These are phyloP conservation scores for Phaffia australis DNA, from an alignment of 768 basidiomycete genomes.

Conservation along the genomic window DNA sequence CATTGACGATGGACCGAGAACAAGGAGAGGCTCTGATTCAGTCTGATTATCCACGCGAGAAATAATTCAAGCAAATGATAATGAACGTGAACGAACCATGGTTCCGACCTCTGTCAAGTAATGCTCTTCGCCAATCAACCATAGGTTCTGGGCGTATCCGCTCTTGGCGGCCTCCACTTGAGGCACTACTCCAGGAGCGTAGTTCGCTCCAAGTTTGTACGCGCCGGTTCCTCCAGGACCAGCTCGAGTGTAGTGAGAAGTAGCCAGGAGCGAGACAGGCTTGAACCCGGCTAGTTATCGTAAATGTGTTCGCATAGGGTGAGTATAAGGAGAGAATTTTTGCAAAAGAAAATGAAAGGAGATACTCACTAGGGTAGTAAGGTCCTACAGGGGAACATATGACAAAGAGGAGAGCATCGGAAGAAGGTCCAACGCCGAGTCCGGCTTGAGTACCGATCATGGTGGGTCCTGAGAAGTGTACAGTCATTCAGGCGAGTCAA, in stretches of 20 bases:
- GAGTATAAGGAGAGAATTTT: background rate
- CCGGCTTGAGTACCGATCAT: constrained; percentile 59
- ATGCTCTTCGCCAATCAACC: constrained; percentile 58
- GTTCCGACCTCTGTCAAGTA: constrained; percentile 54
- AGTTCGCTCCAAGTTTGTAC: constrained; percentile 52
- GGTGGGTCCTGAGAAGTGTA: constrained; percentile 32
- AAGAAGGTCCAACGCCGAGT: constrained; percentile 58
- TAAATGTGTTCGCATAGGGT: background rate
- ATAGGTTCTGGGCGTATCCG: constrained; percentile 69
- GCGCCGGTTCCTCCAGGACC: constrained; percentile 84
- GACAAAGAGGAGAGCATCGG: constrained; percentile 73
- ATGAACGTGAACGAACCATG: constrained; percentile 42
- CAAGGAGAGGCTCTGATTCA: background rate
- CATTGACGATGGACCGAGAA: background rate
- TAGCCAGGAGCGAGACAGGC: constrained; percentile 76
- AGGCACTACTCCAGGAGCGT: constrained; percentile 73
- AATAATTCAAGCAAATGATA: background rate
- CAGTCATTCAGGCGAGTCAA: background rate
- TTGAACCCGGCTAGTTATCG: constrained; percentile 57
- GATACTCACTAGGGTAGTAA: constrained; percentile 45
- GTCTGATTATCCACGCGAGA: background rate
- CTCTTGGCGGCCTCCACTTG: constrained; percentile 54
- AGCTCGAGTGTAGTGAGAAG: constrained; percentile 71
- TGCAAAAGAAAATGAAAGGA: background rate
- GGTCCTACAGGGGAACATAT: constrained; percentile 68